A percentile compares a stretch with the other conserved stretches of the same genome.
phyloP scores from a whole-genome alignment of 2,329 filamentous ascomycete genomes.

The Sclerotinia glacialis region DNA sequence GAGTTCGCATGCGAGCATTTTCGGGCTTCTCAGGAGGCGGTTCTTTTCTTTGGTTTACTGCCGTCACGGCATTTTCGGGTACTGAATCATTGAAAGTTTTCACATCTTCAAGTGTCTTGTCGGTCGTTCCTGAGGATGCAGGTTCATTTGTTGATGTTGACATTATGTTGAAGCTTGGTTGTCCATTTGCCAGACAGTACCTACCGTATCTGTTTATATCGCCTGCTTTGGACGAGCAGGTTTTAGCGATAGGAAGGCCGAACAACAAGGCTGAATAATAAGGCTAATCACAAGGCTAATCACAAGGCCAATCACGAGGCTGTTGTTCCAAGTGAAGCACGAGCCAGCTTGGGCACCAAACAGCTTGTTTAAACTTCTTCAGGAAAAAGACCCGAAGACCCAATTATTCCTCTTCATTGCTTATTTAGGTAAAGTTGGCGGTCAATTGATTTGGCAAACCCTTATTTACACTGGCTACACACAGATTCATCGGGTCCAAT shows the following conservation, averaged over 20 bases:
- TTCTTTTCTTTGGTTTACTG: conserved; percentile 36
- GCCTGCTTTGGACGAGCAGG: background rate
- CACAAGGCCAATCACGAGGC: background rate
- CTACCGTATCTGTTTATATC: background rate
- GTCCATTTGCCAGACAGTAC: conserved; percentile 10
- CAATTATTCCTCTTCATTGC: too few relatives aligned
- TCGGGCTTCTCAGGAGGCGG: conserved; percentile 74
- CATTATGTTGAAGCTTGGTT: conserved; percentile 25
- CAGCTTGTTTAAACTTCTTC: background rate
- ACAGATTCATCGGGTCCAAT: background rate
- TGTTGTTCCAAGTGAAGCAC: background rate
- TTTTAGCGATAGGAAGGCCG: conserved; percentile 9
- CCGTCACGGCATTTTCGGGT: conserved; percentile 33
- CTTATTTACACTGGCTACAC: background rate
- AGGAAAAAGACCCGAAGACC: background rate
- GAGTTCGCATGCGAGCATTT: conserved; percentile 65
- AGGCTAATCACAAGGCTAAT: background rate
- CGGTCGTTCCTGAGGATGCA: conserved; percentile 20
- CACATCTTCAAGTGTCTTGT: conserved; percentile 10
- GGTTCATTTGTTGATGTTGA: conserved; percentile 27
- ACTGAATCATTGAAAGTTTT: conserved; percentile 22
- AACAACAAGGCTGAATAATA: background rate
- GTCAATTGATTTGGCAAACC: background rate
- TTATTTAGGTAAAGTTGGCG: too few relatives aligned
- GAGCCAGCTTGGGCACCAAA: background rate